Evolutionary conservation across 371 early-diverging fungal genomes (phyloP).

Genomic region (Rhizopus delemar): DNA sequence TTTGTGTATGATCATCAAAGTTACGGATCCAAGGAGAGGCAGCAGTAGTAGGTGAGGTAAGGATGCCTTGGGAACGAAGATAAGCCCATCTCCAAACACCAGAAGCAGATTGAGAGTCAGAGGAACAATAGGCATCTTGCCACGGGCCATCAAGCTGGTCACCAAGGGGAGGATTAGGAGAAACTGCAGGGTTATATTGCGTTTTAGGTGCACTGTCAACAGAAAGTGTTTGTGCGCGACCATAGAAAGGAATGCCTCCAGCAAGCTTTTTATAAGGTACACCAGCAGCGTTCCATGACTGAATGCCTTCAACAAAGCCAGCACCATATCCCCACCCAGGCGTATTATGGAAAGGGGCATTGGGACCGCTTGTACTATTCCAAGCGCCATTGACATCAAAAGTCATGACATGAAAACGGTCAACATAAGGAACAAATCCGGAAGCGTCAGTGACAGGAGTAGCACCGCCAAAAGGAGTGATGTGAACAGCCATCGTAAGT

Average conservation of each 20-base stretch:
- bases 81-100: slow-evolving; percentile 71
- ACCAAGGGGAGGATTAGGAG: slow-evolving; percentile 40
- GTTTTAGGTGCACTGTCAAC: slow-evolving; percentile 24
- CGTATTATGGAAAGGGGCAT: slow-evolving; percentile 61
- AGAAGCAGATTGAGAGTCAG: slow-evolving; percentile 39
- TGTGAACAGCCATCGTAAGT: slow-evolving; percentile 71
- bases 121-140: slow-evolving; percentile 53
- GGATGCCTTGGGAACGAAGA: slow-evolving; percentile 63
- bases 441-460: slow-evolving; percentile 60
- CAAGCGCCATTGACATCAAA: slow-evolving; percentile 65
- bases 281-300: slow-evolving; percentile 59
- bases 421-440: slow-evolving; percentile 60
- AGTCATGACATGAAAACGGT: slow-evolving; percentile 67
- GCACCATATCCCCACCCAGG: slow-evolving; percentile 45
- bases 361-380: slow-evolving; percentile 62
- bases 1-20: slow-evolving; percentile 59
- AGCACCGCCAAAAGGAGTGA: slow-evolving; percentile 59
- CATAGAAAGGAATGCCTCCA: slow-evolving; percentile 66
- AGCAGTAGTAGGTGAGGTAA: slow-evolving; percentile 52
- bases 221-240: slow-evolving; percentile 45
- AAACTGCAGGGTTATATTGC: slow-evolving; percentile 41
- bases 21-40: slow-evolving; percentile 63
- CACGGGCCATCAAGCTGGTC: slow-evolving; percentile 58
- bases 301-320: slow-evolving; percentile 55
- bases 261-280: slow-evolving; percentile 62